Base-by-base conservation (phyloP, 2,329 filamentous ascomycete genomes). In the Neofusicoccum parvum region DNA sequence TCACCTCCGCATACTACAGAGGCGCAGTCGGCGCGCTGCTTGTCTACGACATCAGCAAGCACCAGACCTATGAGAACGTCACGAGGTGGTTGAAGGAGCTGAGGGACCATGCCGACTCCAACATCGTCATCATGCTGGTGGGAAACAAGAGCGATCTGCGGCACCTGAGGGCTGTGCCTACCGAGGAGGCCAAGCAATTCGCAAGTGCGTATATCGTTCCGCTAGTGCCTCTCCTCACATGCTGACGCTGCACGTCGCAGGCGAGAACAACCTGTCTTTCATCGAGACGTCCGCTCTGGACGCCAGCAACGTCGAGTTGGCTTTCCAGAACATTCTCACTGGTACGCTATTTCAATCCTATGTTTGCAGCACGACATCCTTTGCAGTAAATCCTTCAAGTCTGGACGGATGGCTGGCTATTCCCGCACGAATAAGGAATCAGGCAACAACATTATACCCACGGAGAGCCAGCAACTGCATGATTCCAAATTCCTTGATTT, bases 71-170 rank as follows among this genome's bases (percentile, higher is more conserved):
- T 81, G 94, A 98, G 83, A 98, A 98, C 79, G 95, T 99, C 75
- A 97, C 93, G 71, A 88, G 96, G 82, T 99, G 95, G 95, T 84
- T 99, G 84, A 99, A 98, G 85, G 95, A 99, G 86, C 86, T 99
- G 77, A 89, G 95, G 74, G 95, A 97, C 78, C 94, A 99, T 81
- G 95, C 95, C 73, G 95, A 99, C 80, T 94, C 93, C 75, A 98
- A 98, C 84, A 97, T 98, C 75, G 94, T 99, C 75, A 99, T 99
- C 79, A 99, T 99, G 95, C 85, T 99, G 75, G 95, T 98, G 65
- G 95, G 95, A 80, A 99, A 99, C 89, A 99, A 99, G 91, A 98
- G 94, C 81, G 95, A 99, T 96, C 91, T 98, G 90, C 92, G 94
- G 81, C 95, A 99, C 83, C 86, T 99, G 76, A 88, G 95, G 79